phyloP scores from a whole-genome alignment of 208 protist species.

The Strigomonas galati region DNA sequence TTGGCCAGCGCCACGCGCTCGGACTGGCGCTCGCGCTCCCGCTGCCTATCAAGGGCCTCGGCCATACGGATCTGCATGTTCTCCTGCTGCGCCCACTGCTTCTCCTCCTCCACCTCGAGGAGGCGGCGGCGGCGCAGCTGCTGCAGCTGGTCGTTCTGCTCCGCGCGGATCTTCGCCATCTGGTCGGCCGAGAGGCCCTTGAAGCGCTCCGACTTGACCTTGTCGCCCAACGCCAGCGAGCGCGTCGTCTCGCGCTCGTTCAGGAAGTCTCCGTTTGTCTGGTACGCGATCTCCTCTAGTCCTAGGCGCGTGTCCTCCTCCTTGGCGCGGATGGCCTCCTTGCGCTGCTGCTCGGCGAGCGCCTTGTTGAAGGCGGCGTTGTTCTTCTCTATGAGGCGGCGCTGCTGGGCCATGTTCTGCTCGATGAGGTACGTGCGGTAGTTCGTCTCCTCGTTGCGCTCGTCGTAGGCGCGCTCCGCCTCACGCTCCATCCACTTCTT shows the following conservation, averaged over 20 bases:
- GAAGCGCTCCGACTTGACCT: conserved; percentile 74
- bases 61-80: conserved; percentile 89
- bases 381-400: conserved; percentile 56
- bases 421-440: conserved; percentile 76
- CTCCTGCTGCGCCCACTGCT: conserved; percentile 86
- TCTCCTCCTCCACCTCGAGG: conserved; percentile 84
- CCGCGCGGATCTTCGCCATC: conserved; percentile 40
- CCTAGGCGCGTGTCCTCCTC: conserved; percentile 78
- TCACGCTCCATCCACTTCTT: conserved; percentile 93
- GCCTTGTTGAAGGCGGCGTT: conserved; percentile 87
- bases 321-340: conserved; percentile 66
- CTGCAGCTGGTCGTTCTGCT: conserved; percentile 77
- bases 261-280: conserved; percentile 85
- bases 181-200: conserved; percentile 74
- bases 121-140: conserved; percentile 76
- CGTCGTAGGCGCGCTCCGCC: conserved; percentile 75
- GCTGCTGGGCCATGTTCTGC: conserved; percentile 69
- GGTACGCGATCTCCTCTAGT: conserved; percentile 88
- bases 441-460: conserved; percentile 86
- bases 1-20: conserved; percentile 60
- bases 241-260: conserved; percentile 82
- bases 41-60: conserved; percentile 81
- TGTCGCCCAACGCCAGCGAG: conserved; percentile 43
- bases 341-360: conserved; percentile 82
- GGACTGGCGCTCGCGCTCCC: conserved; percentile 69